phyloP scores from a whole-genome alignment of 768 basidiomycete species.

The Coprinopsis marcescibilis region DNA sequence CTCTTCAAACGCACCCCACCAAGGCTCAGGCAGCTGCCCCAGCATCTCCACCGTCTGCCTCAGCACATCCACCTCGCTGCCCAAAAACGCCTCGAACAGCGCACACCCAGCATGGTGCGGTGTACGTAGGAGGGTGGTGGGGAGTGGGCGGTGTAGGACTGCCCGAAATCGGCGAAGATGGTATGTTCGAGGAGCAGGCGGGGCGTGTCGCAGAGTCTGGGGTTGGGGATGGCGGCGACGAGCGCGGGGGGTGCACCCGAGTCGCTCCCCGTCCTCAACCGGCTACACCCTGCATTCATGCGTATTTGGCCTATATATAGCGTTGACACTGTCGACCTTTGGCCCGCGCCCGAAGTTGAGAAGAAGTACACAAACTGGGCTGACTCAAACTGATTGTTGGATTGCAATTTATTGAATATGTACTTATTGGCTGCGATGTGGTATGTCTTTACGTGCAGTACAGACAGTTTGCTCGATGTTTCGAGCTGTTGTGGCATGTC shows the following conservation, averaged over 20 bases:
- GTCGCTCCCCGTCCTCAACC: too few species aligned
- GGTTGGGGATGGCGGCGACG: constrained; percentile 22
- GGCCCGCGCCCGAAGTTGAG: too few species aligned
- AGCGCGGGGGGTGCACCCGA: constrained; percentile 25
- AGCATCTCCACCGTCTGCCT: constrained; percentile 31
- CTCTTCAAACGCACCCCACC: constrained; percentile 31
- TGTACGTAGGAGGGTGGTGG: constrained; percentile 26
- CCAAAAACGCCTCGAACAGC: constrained; percentile 34
- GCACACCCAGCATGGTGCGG: constrained; percentile 24
- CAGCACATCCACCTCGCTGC: constrained; percentile 23
- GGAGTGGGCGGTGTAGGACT: constrained; percentile 22
- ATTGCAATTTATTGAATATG: too few species aligned
- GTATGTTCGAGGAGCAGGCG: constrained; percentile 28
- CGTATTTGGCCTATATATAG: too few species aligned
- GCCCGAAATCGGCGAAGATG: constrained; percentile 31
- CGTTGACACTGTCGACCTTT: too few species aligned
- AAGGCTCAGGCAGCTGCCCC: constrained; percentile 36
- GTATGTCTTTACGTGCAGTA: too few species aligned
- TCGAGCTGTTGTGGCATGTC: too few species aligned
- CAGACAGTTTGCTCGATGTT: too few species aligned
- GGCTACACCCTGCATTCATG: too few species aligned
- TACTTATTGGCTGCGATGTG: too few species aligned
- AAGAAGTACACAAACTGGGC: too few species aligned
- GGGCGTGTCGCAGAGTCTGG: constrained; percentile 9
- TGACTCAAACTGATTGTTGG: too few species aligned